These are phyloP conservation scores for Coix lacrymajobi DNA, from an alignment of 176 grass and related monocot genomes.

Conservation along the genomic window DNA sequence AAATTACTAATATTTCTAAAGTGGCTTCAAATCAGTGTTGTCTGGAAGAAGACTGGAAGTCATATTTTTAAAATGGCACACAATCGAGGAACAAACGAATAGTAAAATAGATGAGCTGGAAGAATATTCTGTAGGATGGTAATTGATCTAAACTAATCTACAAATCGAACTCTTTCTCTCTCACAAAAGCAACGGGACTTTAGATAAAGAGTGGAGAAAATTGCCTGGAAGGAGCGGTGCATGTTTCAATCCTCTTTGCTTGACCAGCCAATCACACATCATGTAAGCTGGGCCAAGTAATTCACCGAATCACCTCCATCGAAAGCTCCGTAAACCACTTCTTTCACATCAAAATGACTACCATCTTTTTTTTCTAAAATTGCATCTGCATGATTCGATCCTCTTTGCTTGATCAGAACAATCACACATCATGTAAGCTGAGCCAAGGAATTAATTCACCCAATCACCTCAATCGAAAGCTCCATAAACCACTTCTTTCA, in stretches of 20 bases:
- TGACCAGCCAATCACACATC: neutral
- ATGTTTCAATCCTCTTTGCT: neutral
- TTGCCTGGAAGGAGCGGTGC: neutral
- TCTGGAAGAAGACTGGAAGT: no score
- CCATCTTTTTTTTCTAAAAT: neutral
- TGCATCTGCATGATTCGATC: neutral
- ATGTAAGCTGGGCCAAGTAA: neutral
- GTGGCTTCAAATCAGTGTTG: no score
- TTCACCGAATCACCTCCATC: neutral
- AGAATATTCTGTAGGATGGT: neutral
- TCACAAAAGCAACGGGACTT: neutral
- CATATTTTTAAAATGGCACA: no score
- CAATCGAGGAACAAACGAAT: no score
- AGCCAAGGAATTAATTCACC: neutral
- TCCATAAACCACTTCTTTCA: neutral
- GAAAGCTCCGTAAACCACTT: slow-evolving; percentile 7
- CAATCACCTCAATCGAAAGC: neutral
- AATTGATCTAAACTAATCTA: neutral
- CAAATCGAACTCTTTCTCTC: neutral
- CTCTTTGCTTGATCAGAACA: neutral
- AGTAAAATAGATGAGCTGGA: neutral
- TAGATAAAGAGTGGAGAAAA: neutral
- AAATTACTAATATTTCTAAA: no score
- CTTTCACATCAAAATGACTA: neutral
- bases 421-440: neutral